Base-by-base conservation (phyloP, 306 rosid species). In the Ochetophila trinervis region DNA sequence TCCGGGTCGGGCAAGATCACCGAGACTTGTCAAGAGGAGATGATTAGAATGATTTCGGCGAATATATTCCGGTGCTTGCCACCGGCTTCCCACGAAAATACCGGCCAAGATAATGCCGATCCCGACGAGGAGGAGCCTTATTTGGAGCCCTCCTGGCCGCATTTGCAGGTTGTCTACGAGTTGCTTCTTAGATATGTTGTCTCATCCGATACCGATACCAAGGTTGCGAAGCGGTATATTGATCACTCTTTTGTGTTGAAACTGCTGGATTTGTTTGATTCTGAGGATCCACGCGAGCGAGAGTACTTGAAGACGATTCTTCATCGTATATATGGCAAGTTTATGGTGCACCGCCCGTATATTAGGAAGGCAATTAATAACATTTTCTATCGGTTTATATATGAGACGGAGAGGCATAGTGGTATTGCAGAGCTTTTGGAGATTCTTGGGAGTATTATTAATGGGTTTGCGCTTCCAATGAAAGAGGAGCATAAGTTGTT, bases 301-400 rank as follows among this genome's bases (percentile, higher is more conserved):
- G 99, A 93, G 71, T 93, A 93, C 76, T 81, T 93, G 91, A 93
- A 93, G 73, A 93, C 94, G 51, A 93, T 93, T 60, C 84, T 93
- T 55, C 99, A 93, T 58, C 93, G 99, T 36, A 80, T 93, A 70
- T 93, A 93, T 55, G 99, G 99, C 4, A 93, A 90, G 68, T 93
- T 93, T 81, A 93, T 93, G 99, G 99, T 93, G 67, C 99, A 93
- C 62, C 81, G 99, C n/a, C 99, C 99, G 4, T 93, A 90, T 48
- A 90, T 93, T 55, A 87, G 99, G 73, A 89, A 88, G 76, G 99
- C 94, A 0, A 87, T 93, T 66, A 93, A 93, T 76, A 90, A 93
- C 68, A 93, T 90, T 35, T 93, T 93, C 76, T 93, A 86, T 67
- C 81, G 99, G 71, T 93, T 87, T 70, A 88, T 93, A 5, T 93